Evolutionary conservation across 345 rosid species (phyloP).

Genomic region (Erodium maritimum): DNA sequence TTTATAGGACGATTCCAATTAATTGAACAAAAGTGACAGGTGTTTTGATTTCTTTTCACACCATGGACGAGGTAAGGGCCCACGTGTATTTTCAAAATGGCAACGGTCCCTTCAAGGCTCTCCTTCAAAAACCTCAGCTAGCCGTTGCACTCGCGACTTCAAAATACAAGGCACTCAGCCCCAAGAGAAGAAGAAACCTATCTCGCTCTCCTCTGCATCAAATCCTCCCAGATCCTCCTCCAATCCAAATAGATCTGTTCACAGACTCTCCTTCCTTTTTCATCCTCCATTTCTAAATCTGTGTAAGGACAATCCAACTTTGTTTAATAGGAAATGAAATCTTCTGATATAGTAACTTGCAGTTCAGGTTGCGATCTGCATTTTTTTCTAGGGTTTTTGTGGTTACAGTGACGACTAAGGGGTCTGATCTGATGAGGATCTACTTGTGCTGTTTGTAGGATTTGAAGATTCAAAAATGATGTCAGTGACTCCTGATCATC

Average conservation of each 20-base stretch:
- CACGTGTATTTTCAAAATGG: background rate
- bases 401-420: too few relatives aligned
- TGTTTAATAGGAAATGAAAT: background rate
- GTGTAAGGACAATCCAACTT: background rate
- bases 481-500: slow-evolving; percentile 66
- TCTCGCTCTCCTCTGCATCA: background rate
- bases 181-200: background rate
- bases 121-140: background rate
- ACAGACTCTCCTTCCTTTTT: background rate
- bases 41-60: background rate
- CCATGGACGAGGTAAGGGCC: background rate
- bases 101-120: background rate
- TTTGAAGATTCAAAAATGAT: slow-evolving; percentile 13
- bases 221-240: background rate
- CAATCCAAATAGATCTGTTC: background rate
- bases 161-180: too few relatives aligned
- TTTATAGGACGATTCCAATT: too few relatives aligned
- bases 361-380: too few relatives aligned
- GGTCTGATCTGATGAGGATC: background rate
- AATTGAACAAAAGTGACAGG: too few relatives aligned
- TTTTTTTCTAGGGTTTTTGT: too few relatives aligned
- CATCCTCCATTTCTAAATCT: background rate
- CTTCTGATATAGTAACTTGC: too few relatives aligned
- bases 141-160: background rate
- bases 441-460: background rate